A percentile compares a stretch with the other conserved stretches of the same genome.
phyloP scores from a whole-genome alignment of 2,329 filamentous ascomycete species.

The Monascus ruber region DNA sequence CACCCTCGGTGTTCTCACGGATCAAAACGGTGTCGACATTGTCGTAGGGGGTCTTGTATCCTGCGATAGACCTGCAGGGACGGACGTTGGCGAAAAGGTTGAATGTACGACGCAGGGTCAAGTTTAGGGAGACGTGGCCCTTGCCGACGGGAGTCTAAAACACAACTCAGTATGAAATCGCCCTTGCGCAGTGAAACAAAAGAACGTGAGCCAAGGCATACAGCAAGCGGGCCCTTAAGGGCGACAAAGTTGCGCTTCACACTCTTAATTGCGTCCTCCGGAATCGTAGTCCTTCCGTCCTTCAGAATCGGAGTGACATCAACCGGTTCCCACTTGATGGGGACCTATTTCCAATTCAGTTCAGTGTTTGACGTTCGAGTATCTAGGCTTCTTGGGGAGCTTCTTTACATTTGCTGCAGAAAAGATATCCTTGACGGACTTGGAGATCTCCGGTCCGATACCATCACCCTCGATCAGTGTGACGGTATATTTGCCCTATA shows the following conservation, averaged over 20 bases:
- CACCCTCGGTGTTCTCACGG: conserved; percentile 98
- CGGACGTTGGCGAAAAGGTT: conserved; percentile 99
- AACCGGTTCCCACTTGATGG: conserved; percentile 92
- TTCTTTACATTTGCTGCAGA: conserved; percentile 68
- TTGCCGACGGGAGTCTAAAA: conserved; percentile 84
- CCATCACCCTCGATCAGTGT: conserved; percentile 98
- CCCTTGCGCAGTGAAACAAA: neutral
- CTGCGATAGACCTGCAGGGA: conserved; percentile 90
- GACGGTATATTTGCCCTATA: conserved; percentile 85
- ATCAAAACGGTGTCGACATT: conserved; percentile 94
- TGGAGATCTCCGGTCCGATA: conserved; percentile 94
- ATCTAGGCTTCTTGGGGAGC: neutral
- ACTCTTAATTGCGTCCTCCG: conserved; percentile 82
- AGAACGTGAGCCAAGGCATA: conserved; percentile 36
- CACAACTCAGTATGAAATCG: conserved; percentile 13
- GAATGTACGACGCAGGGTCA: conserved; percentile 96
- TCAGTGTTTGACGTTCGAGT: neutral
- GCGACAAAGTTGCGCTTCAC: conserved; percentile 94
- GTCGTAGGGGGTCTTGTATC: conserved; percentile 98
- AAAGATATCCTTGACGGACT: conserved; percentile 99
- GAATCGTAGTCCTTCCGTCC: conserved; percentile 92
- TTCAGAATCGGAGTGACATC: conserved; percentile 90
- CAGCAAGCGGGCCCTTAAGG: conserved; percentile 92
- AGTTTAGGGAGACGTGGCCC: conserved; percentile 96
- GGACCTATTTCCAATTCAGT: conserved; percentile 48